Conservation (phyloP, 1,139 yeast genomes). For the Blastobotrys buckinghamii region DNA sequence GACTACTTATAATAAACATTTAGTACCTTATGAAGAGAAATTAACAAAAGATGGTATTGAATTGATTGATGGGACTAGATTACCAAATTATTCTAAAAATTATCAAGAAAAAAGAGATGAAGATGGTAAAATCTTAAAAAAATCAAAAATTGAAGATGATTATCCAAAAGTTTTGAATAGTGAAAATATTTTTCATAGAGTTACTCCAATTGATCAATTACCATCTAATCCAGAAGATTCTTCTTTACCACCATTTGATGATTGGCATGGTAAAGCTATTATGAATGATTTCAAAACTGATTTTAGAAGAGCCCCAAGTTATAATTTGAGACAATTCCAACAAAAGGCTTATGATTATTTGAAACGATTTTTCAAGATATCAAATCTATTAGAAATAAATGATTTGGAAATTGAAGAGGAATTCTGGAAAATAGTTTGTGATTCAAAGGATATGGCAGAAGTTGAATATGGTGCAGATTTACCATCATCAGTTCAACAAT, state of each 20-base stretch:
- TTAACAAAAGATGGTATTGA: constrained; percentile 19
- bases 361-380: constrained; percentile 22
- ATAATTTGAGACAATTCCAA: constrained; percentile 56
- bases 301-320: constrained; percentile 64
- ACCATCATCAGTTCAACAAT: constrained; percentile 41
- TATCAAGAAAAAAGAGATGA: not conserved
- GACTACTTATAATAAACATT: constrained; percentile 39
- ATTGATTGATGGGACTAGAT: constrained; percentile 12
- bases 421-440: constrained; percentile 36
- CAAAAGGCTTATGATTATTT: constrained; percentile 49
- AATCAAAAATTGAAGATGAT: constrained; percentile 11
- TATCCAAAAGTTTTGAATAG: constrained; percentile 17
- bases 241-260: constrained; percentile 20
- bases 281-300: constrained; percentile 15
- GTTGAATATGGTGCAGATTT: constrained; percentile 45
- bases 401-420: constrained; percentile 27
- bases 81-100: constrained; percentile 10
- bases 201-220: constrained; percentile 14
- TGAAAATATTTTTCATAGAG: constrained; percentile 14
- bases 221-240: constrained; percentile 21
- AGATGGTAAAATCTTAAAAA: constrained; percentile 14
- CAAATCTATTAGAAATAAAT: constrained; percentile 3
- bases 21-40: constrained; percentile 35
- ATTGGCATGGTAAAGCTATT: constrained; percentile 19
- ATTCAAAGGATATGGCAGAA: constrained; percentile 36